These are phyloP conservation scores for Aureobasidium namibiae DNA, from an alignment of 2,329 filamentous ascomycete species.

Conservation along the genomic window DNA sequence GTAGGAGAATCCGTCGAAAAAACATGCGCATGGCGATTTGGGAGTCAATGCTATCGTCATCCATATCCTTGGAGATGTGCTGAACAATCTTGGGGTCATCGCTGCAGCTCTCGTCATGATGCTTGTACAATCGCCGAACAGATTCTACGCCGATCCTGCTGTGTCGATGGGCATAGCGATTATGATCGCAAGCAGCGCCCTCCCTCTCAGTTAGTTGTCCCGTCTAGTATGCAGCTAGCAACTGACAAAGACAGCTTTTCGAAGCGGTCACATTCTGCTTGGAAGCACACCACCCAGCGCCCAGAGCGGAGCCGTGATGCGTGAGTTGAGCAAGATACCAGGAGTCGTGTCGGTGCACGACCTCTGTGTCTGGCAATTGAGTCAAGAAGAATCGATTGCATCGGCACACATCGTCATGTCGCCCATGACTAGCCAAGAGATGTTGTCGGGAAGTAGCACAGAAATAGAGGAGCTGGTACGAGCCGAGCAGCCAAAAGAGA, in stretches of 20 bases:
- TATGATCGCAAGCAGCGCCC: slow-evolving; percentile 47
- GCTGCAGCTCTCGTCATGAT: slow-evolving; percentile 61
- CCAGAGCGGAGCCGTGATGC: slow-evolving; percentile 53
- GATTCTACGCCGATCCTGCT: slow-evolving; percentile 66
- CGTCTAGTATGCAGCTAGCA: slow-evolving; percentile 35
- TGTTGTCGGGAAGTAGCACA: not conserved
- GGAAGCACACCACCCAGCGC: slow-evolving; percentile 57
- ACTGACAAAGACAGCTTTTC: slow-evolving; percentile 35
- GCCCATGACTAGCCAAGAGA: not conserved
- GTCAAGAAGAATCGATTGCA: slow-evolving; percentile 61
- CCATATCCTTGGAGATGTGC: slow-evolving; percentile 63
- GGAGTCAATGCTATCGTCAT: slow-evolving; percentile 63
- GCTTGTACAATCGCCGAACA: slow-evolving; percentile 47
- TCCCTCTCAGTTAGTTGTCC: slow-evolving; percentile 4
- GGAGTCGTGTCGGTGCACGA: slow-evolving; percentile 62
- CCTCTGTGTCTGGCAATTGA: slow-evolving; percentile 65
- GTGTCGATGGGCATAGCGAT: slow-evolving; percentile 61
- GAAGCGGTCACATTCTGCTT: slow-evolving; percentile 57
- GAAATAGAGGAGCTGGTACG: not conserved
- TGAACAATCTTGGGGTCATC: slow-evolving; percentile 72
- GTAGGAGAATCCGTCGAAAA: not conserved
- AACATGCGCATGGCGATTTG: slow-evolving; percentile 46
- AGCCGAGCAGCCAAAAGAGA: not conserved
- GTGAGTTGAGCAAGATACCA: slow-evolving; percentile 61
- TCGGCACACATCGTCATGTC: slow-evolving; percentile 60